A percentile compares a stretch with the other conserved stretches of the same genome.
phyloP scores from a whole-genome alignment of 2,329 filamentous ascomycete genomes.

The Trichoderma koningiopsis region DNA sequence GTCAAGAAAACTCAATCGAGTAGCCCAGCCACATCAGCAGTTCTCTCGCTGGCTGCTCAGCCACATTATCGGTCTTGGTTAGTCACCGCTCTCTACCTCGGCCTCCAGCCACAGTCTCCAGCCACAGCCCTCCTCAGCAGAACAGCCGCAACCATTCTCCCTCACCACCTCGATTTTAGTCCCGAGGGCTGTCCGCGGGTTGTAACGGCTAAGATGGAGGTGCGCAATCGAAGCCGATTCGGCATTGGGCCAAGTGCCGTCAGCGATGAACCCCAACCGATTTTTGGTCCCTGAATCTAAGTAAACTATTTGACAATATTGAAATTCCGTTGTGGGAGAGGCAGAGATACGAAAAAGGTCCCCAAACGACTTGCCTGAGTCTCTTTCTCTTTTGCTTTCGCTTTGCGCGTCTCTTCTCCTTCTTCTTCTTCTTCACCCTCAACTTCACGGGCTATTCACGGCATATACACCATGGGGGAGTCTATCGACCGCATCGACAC shows the following conservation, averaged over 20 bases:
- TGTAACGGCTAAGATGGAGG: conserved; percentile 19
- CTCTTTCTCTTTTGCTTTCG: background rate
- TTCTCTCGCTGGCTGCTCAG: background rate
- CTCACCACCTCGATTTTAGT: conserved; percentile 1
- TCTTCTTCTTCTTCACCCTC: background rate
- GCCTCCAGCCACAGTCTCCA: background rate
- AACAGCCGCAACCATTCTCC: background rate
- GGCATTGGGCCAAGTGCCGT: conserved; percentile 11
- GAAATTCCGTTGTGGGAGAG: background rate
- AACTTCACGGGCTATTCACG: background rate
- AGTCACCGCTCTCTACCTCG: background rate
- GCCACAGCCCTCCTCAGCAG: background rate
- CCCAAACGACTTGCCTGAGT: background rate
- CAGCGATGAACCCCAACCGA: conserved; percentile 12
- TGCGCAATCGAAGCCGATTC: conserved; percentile 22
- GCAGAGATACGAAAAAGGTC: background rate
- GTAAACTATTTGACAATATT: conserved; percentile 1
- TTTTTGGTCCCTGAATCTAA: conserved; percentile 14
- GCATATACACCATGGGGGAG: conserved; percentile 21
- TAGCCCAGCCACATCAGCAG: background rate
- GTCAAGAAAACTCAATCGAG: background rate
- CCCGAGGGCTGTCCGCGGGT: conserved; percentile 19
- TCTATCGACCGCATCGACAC: conserved; percentile 8
- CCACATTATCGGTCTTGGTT: background rate
- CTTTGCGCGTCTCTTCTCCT: background rate